phyloP scores from a whole-genome alignment of 495 filamentous ascomycete genomes.

The Tuber umbilicatum region DNA sequence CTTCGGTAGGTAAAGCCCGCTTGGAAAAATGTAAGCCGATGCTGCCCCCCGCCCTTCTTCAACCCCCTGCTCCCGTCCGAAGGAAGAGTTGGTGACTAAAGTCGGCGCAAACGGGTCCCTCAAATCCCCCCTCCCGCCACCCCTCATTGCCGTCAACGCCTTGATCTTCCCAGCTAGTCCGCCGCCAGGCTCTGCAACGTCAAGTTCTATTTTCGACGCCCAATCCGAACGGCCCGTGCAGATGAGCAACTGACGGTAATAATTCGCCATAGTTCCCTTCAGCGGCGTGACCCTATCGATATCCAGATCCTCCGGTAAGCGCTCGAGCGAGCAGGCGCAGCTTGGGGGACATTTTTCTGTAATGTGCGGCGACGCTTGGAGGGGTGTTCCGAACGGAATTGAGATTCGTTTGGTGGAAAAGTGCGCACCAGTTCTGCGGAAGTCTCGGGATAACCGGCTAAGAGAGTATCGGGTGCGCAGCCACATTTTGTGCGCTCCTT shows the following conservation, averaged over 20 bases:
- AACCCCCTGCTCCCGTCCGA: conserved; percentile 23
- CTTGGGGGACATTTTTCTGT: conserved; percentile 20
- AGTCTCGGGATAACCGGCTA: not conserved
- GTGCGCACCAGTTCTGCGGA: not conserved
- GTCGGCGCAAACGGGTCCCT: conserved; percentile 23
- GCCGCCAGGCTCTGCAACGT: conserved; percentile 50
- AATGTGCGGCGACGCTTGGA: conserved; percentile 13
- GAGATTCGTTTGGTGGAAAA: not conserved
- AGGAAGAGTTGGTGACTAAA: conserved; percentile 27
- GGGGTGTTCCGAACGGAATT: not conserved
- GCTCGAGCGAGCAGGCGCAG: conserved; percentile 21
- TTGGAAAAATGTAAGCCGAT: conserved; percentile 42
- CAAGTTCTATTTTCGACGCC: conserved; percentile 61
- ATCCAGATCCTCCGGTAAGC: conserved; percentile 55
- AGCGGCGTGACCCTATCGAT: conserved; percentile 67
- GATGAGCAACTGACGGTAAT: conserved; percentile 72
- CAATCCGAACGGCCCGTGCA: conserved; percentile 76
- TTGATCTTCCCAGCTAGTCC: conserved; percentile 67
- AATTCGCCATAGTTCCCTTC: conserved; percentile 68
- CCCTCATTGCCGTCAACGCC: conserved; percentile 57
- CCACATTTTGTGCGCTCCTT: not conserved
- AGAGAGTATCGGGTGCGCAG: not conserved
- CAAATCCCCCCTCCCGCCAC: conserved; percentile 54
- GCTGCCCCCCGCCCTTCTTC: conserved; percentile 22
- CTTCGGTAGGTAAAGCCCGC: conserved; percentile 51